Conservation (phyloP, 2,329 filamentous ascomycete genomes). For the Endothia cerciana region DNA sequence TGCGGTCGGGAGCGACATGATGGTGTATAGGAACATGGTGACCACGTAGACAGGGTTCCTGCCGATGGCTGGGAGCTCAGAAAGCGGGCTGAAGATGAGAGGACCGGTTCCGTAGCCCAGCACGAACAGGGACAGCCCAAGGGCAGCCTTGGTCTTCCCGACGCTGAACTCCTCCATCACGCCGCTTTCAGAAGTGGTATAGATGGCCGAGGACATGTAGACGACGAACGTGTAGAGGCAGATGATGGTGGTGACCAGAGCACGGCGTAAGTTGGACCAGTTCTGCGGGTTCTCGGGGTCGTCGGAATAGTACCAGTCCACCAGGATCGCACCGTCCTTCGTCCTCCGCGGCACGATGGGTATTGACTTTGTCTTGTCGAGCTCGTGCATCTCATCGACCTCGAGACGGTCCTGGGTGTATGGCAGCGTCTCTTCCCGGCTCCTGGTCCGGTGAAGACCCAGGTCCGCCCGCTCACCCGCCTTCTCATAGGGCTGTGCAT, state of each 20-base stretch:
- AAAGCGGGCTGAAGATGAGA: conserved; percentile 59
- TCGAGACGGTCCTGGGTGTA: conserved; percentile 34
- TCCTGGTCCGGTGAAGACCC: conserved; percentile 32
- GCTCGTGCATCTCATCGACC: conserved; percentile 33
- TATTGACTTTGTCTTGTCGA: conserved; percentile 36
- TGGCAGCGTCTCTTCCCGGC: conserved; percentile 34
- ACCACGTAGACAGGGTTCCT: conserved; percentile 70
- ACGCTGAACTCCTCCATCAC: conserved; percentile 56
- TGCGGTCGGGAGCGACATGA: conserved; percentile 67
- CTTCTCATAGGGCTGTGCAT: conserved; percentile 29
- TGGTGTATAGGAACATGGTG: conserved; percentile 70
- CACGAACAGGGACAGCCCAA: conserved; percentile 62
- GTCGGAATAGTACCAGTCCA: conserved; percentile 49
- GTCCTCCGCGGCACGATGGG: conserved; percentile 37
- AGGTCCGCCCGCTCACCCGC: conserved; percentile 21
- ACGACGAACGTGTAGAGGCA: conserved; percentile 57
- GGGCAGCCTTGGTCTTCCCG: conserved; percentile 48
- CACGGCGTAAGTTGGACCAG: conserved; percentile 46
- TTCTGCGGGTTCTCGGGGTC: conserved; percentile 57
- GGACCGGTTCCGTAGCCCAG: conserved; percentile 48
- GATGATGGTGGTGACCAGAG: conserved; percentile 43
- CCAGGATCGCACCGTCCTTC: conserved; percentile 37
- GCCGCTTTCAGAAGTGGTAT: conserved; percentile 41
- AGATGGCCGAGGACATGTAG: conserved; percentile 44
- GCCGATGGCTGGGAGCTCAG: conserved; percentile 62